Base-by-base conservation (phyloP, 2,329 filamentous ascomycete species). In the Colletotrichum destructivum region DNA sequence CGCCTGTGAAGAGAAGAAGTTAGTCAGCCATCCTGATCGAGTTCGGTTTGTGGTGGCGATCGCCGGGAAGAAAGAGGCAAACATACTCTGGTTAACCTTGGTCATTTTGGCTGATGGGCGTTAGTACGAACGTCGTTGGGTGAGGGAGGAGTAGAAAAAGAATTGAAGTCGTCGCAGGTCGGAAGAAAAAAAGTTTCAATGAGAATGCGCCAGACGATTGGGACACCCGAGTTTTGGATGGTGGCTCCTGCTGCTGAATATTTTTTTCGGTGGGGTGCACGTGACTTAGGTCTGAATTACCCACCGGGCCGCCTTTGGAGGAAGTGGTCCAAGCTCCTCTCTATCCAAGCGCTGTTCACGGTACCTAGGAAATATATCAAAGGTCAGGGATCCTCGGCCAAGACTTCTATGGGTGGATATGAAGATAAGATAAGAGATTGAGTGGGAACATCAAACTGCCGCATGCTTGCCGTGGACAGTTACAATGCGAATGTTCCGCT, bases 21-120 rank as follows among this genome's bases (percentile, higher is more conserved):
- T 9, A 51, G 75, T 79, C 71, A 80, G 73, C 63, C 74, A 38
- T 38, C 35, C 35, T 38, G 35, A 42, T 54, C 38, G 44, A 42
- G 11, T 73, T 62, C 52, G 74, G 56, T 44, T 54, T 12, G 56
- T 12, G 40, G 15, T 0, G 23, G 15, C 40, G 23, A 31, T 21
- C 3, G 13, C n/a, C 21, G 3, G n/a, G 8, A 3, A 6, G 26
- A 8, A 18, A 26, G 3, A 38, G 35, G 35, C 35, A 9, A 60
- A 81, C 88, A 77, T 84, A 90, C 88, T 82, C 81, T 82, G 84
- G 87, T 89, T 91, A 84, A 93, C 88, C 86, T 93, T 94, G 82
- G 87, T 89, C 92, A 94, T 94, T 85, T 84, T 89, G 88, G 74
- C 76, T 69, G 64, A 38, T 38, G 49, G 54, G 66, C 56, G 72